Base-by-base conservation (phyloP, 768 basidiomycete genomes). In the Brasilioporus rufonigricans region DNA sequence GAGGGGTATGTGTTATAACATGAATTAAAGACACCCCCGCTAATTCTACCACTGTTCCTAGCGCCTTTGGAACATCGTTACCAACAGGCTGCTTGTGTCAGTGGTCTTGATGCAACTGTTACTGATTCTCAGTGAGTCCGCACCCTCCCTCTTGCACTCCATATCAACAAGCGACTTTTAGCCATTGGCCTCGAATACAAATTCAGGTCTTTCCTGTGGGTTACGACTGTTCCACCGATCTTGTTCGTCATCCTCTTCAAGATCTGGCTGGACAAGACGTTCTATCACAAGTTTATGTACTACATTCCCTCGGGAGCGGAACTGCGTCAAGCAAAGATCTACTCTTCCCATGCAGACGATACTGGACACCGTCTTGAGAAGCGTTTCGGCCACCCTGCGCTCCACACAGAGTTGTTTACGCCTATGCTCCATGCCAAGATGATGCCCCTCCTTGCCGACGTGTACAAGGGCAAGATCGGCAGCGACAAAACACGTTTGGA, bases 301-400 rank as follows among this genome's bases (percentile, higher is more conserved):
- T 98, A 87, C 73, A 83, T 80, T n/a, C 94, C 97, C 4, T 81
- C 85, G 2, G 85, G 89, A 36, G 75, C 82, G 2, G 95, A 98
- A 69, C 76, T 95, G 38, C 80, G 80, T 12, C 66, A 78, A 38
- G 84, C 86, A 44, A 86, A 91, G 61, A 80, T 94, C 3, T 81
- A 93, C 64, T 91, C 92, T 0, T 83, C 87, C 50, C 83, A 85
- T 44, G 80, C 83, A 1, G 95, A 98, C 68, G 75, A 80, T 53
- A 78, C 79, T 35, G 79, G 86, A 51, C 80, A 88, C 65, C 82
- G 89, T 32, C 82, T 98, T 29, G 87, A 87, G 74, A 93, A 86
- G 68, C 87, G 96, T 27, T 99, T 98, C 73, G 91, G 95, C 1
- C 97, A 99, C 69, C 95, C 97, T 1, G 90, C 94, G 16, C 77